Evolutionary conservation across 2,329 filamentous ascomycete species (phyloP).

Genomic region (Rasamsonia emersonii): DNA sequence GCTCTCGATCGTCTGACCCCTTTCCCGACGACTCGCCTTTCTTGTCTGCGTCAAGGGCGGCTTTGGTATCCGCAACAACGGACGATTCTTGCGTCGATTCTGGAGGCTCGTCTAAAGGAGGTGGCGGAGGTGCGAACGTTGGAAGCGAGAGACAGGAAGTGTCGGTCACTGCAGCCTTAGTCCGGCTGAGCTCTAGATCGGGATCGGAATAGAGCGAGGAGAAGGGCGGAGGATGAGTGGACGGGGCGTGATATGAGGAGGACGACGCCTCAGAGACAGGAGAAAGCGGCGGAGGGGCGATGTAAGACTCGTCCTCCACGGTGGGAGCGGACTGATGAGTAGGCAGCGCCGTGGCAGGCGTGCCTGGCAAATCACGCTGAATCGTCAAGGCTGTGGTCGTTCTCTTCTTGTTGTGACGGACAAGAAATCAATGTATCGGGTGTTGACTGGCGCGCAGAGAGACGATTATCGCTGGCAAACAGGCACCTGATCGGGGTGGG

Average conservation of each 20-base stretch:
- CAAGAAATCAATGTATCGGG: conserved; percentile 37
- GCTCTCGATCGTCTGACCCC: conserved; percentile 70
- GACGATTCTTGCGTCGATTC: conserved; percentile 38
- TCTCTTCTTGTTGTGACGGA: conserved; percentile 35
- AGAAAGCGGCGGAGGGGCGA: conserved; percentile 30
- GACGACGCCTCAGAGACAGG: conserved; percentile 34
- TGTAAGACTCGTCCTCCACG: conserved; percentile 34
- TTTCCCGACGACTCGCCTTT: conserved; percentile 70
- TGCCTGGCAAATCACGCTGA: conserved; percentile 24
- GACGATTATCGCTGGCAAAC: too few relatives aligned
- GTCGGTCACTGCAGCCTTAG: conserved; percentile 38
- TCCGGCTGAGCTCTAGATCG: conserved; percentile 27
- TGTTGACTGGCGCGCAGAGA: too few relatives aligned
- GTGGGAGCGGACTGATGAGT: conserved; percentile 26
- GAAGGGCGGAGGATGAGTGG: conserved; percentile 52
- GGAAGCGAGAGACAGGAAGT: conserved; percentile 39
- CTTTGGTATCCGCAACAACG: conserved; percentile 67
- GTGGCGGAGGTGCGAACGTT: conserved; percentile 44
- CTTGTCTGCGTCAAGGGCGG: conserved; percentile 69
- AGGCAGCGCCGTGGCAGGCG: conserved; percentile 39
- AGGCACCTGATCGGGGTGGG: too few relatives aligned
- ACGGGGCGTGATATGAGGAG: conserved; percentile 43
- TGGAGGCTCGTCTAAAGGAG: conserved; percentile 42
- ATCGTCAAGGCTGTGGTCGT: conserved; percentile 35
- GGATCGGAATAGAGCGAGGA: conserved; percentile 54